Conservation (phyloP, 805 yeast species). For the Schwanniomyces vanrijiae region DNA sequence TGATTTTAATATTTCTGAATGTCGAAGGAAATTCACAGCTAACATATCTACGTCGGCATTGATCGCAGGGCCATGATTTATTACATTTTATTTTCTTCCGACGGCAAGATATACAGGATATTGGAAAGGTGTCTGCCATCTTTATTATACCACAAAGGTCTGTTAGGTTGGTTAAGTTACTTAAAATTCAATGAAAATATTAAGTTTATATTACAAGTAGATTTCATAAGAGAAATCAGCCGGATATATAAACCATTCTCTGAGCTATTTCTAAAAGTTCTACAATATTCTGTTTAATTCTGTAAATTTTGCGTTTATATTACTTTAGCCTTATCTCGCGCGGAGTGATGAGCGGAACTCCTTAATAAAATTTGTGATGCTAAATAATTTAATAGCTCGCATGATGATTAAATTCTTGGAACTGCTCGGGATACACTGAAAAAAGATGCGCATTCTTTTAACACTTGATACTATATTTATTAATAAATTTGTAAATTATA, state of each 20-base stretch:
- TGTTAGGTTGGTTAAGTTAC: no score
- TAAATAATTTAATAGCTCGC: not conserved
- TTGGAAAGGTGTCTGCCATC: slow-evolving; percentile 28
- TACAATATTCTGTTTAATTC: not conserved
- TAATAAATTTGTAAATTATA: no score
- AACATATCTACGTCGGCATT: slow-evolving; percentile 36
- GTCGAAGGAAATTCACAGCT: slow-evolving; percentile 47
- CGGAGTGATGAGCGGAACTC: not conserved
- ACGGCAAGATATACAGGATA: slow-evolving; percentile 37
- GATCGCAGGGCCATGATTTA: slow-evolving; percentile 39
- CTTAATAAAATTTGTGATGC: not conserved
- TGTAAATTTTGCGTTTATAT: not conserved
- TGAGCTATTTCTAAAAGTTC: not conserved
- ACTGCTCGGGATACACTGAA: not conserved
- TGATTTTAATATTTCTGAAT: slow-evolving; percentile 42
- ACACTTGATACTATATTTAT: no score
- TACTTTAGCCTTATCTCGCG: not conserved
- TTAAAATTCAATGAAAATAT: no score
- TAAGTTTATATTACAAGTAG: no score
- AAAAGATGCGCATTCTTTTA: no score
- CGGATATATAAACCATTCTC: not conserved
- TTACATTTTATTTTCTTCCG: slow-evolving; percentile 36
- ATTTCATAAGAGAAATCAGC: not conserved
- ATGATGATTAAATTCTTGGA: not conserved
- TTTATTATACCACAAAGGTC: not conserved